Base-by-base conservation (phyloP, 192 early-diverging fungal species). In the Coemansia reversa region DNA sequence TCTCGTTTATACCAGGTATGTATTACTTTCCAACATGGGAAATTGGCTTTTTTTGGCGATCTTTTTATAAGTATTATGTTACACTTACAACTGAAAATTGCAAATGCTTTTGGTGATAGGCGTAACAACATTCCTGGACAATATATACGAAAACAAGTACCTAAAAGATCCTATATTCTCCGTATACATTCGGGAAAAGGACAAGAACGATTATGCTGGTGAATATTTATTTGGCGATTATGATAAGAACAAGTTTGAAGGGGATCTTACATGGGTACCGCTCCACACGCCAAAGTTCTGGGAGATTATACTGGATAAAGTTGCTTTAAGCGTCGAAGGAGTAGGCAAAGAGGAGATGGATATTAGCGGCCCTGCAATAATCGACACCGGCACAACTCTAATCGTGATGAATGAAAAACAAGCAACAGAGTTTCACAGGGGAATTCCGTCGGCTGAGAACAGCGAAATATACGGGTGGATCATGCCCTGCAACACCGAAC, bases 301-400 rank as follows among this genome's bases (percentile, higher is more conserved):
- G 86, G 75, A 87, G 47, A 72, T 85, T 22, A 67, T 69, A 54
- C 71, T 87, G 2, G 84, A 85, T 27, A 72, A 69, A 0, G 72
- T 72, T 50, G 67, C 72, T 3, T 39, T 85, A 2, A 71, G 64
- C 24, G 66, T 72, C 11, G 53, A 69, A 4, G 74, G 74, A 8
- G 42, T 81, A 16, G 71, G 66, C 28, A 67, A 64, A 22, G 70
- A 72, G 58, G 28, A 50, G 16, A 76, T 81, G 70, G 63, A 81
- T 16, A 81, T 81, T 35, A 60, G 52, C 2, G 81, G 71, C 0
- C 72, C 74, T 8, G 75, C 76, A 35, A 88, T 89, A 51, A 23
- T 89, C 25, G 88, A 89, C 60, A 88, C 88, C 6, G 88, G 88
- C 48, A 86, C 86, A 27, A 89, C 86, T 22, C 66, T 89, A 16